These are phyloP conservation scores for Starmerella sirachaensis DNA, from an alignment of 805 yeast genomes.

Conservation along the genomic window DNA sequence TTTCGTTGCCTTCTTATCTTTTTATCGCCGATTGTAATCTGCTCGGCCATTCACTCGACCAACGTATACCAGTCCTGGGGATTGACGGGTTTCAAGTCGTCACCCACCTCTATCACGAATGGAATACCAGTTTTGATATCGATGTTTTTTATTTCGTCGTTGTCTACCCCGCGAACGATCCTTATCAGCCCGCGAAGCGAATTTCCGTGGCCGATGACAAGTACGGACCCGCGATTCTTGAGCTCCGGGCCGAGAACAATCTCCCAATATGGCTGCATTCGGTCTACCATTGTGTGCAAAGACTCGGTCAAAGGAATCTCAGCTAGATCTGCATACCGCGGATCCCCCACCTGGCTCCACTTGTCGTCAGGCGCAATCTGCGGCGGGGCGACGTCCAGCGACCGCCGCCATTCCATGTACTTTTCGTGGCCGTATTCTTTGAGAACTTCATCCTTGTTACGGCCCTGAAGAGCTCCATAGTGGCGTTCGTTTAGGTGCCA, in stretches of 20 bases:
- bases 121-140: slow-evolving; percentile 98
- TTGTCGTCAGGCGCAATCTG: slow-evolving; percentile 61
- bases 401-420: slow-evolving; percentile 94
- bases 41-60: too few species aligned
- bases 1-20: too few species aligned
- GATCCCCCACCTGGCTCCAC: slow-evolving; percentile 76
- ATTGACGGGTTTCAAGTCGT: slow-evolving; percentile 71
- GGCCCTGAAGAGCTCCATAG: slow-evolving; percentile 96
- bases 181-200: slow-evolving; percentile 91
- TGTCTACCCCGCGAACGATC: slow-evolving; percentile 84
- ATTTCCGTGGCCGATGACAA: slow-evolving; percentile 96
- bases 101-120: slow-evolving; percentile 87
- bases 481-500: slow-evolving; percentile 99
- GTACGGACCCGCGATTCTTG: slow-evolving; percentile 71
- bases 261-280: slow-evolving; percentile 94
- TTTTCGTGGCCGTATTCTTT: slow-evolving; percentile 76
- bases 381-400: slow-evolving; percentile 94
- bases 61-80: slow-evolving; percentile 25
- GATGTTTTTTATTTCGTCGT: slow-evolving; percentile 79
- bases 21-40: too few species aligned
- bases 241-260: slow-evolving; percentile 75
- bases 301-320: slow-evolving; percentile 91
- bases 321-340: slow-evolving; percentile 71
- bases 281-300: slow-evolving; percentile 81
- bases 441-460: slow-evolving; percentile 87